Evolutionary conservation across 2,329 filamentous ascomycete genomes (phyloP).

Genomic region (Teratosphaeria pseudoeucalypti): DNA sequence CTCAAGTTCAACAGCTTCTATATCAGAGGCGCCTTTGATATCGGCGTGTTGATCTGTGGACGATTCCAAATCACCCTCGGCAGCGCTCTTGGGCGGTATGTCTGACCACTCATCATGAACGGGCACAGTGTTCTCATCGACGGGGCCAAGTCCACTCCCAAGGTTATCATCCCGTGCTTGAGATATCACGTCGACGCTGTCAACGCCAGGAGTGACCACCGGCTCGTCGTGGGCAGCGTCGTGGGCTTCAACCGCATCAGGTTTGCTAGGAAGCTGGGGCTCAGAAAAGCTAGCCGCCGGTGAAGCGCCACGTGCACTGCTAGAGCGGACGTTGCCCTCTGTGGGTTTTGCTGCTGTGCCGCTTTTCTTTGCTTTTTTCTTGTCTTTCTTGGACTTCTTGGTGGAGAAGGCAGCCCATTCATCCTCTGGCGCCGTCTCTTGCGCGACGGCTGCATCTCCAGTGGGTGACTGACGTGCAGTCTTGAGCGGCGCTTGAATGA

Average conservation of each 20-base stretch:
- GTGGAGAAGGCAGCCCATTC: conserved; percentile 11
- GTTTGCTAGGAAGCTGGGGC: background rate
- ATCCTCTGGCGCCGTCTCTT: conserved; percentile 5
- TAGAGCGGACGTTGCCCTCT: background rate
- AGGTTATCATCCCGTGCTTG: background rate
- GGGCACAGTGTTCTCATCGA: background rate
- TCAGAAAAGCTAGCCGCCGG: background rate
- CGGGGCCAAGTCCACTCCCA: background rate
- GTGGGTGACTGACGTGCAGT: background rate
- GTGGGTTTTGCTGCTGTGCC: conserved; percentile 1
- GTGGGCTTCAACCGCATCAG: background rate
- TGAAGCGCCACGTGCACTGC: background rate
- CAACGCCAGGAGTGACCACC: background rate
- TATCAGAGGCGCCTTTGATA: background rate
- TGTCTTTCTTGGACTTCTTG: conserved; percentile 33
- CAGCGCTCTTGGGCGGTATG: conserved; percentile 20
- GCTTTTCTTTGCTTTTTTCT: conserved; percentile 28
- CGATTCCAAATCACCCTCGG: background rate
- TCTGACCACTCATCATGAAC: conserved; percentile 10
- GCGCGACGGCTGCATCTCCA: background rate
- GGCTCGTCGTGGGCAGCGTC: background rate
- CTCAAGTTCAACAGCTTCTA: background rate
- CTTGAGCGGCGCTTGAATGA: background rate
- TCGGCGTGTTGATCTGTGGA: background rate
- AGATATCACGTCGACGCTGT: background rate